Evolutionary conservation across 1,284 basidiomycete genomes (phyloP), one percentile per base, ranked within the genome.

Genomic region (Ustilago crameri): DNA sequence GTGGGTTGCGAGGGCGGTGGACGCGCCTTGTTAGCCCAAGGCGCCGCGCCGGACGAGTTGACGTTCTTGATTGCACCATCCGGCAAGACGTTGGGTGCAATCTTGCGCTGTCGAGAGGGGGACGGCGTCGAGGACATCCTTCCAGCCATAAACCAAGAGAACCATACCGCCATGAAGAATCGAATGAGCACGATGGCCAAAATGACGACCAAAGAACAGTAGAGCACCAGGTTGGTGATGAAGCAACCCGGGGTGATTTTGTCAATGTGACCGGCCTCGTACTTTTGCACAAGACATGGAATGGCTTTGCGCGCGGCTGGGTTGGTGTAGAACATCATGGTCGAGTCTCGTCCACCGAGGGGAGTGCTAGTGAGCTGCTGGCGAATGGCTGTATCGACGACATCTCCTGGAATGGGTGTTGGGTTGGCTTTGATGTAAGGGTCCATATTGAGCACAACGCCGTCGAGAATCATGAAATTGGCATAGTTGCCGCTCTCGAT

Each of bases 201-300:
- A 80, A 98, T 95, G 85, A 98, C 89, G 78, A 93, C 88, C 50
- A 99, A 88, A 55, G 94, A 94, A 27, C 90, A 86, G 84, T 98
- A 98, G 51, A 98, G 90, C 83, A 98, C 89, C 34, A 98, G 87
- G 47, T 90, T 87, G 17, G 93, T 91, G 48, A 93, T 90, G 84
- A 97, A 95, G 85, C 96, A 99, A 14, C 93, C 96, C 1, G 96
- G 93, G 0, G 94, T 91, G 81, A 96, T 87, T 85, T 97, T 97
- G 87, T 97, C 95, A 71, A 99, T 97, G 82, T 91, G 91, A 15
- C 96, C 96, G 0, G 95, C 95, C 52, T 65, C 51, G 57, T 80
- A 82, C 62, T 75, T 76, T 59, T 79, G 57, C 23, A 64, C 53
- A 2, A 82, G 55, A 48, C 81, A 82, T n/a, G 66, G 64, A 26